Percentiles rank a stretch among this genome's conserved stretches.
These are phyloP conservation scores for Olyra latifolia DNA, from an alignment of 176 grass and related monocot species.

Conservation along the genomic window DNA sequence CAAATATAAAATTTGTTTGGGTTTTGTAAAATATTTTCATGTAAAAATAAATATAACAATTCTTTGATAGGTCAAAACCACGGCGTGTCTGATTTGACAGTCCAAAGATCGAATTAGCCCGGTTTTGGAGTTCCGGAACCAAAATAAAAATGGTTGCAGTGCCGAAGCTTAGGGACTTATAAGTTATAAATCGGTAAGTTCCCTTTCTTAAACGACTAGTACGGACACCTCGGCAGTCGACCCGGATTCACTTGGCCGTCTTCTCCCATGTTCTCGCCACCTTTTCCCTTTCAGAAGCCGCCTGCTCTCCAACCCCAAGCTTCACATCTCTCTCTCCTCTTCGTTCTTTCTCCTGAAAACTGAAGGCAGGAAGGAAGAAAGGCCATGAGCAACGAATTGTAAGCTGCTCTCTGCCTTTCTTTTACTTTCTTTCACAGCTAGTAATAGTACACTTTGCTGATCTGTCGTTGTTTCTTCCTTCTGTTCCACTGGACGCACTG, in stretches of 20 bases:
- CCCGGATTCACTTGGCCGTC: background rate
- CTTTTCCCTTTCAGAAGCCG: conserved; percentile 1
- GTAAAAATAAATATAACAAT: too few relatives aligned
- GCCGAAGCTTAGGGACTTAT: too few relatives aligned
- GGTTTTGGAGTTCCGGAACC: too few relatives aligned
- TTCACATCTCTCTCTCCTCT: background rate
- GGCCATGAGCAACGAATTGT: conserved; percentile 67
- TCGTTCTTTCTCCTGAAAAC: background rate
- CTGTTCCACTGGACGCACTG: background rate
- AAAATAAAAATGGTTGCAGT: too few relatives aligned
- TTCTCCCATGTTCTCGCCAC: background rate
- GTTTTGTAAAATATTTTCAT: too few relatives aligned
- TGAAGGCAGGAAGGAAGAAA: background rate
- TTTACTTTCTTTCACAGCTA: background rate
- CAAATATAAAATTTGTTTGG: too few relatives aligned
- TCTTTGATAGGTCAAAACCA: too few relatives aligned
- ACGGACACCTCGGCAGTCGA: too few relatives aligned
- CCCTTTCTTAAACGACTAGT: too few relatives aligned
- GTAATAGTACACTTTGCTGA: background rate
- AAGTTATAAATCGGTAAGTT: too few relatives aligned
- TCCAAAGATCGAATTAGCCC: too few relatives aligned
- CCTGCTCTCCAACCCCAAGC: conserved; percentile 1
- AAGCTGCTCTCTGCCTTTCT: background rate
- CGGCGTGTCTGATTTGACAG: too few relatives aligned
- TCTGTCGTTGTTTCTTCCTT: background rate